These are phyloP conservation scores for Rhynchospora tenuis DNA, from an alignment of 176 grass and related monocot genomes.

Conservation along the genomic window DNA sequence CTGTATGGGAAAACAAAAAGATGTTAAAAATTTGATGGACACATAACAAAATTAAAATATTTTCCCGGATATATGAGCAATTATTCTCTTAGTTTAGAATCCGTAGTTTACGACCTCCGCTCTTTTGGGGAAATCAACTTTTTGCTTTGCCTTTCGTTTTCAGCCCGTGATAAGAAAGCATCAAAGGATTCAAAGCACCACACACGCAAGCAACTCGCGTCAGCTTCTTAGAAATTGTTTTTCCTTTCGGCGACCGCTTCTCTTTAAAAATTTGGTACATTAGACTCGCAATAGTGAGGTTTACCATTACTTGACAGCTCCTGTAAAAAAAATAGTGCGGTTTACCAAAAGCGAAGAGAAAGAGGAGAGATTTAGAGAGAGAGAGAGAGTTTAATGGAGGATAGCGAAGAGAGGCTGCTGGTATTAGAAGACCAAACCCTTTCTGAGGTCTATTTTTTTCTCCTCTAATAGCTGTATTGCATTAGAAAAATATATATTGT, in stretches of 20 bases:
- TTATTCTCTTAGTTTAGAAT: background rate
- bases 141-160: background rate
- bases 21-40: background rate
- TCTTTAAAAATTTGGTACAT: background rate
- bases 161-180: background rate
- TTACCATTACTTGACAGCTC: no score
- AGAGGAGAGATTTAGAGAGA: background rate
- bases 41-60: background rate
- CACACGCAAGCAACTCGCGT: background rate
- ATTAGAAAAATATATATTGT: background rate
- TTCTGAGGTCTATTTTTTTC: slow-evolving; percentile 1
- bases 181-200: background rate
- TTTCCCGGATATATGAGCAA: background rate
- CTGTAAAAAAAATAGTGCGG: no score
- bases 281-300: background rate
- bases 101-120: no score
- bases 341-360: no score
- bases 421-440: slow-evolving; percentile 17
- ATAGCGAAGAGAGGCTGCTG: slow-evolving; percentile 12
- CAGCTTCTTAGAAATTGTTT: background rate
- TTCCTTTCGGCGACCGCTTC: background rate
- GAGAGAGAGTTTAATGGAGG: background rate
- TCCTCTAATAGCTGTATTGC: background rate
- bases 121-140: no score
- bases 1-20: background rate